Evolutionary conservation across 2,329 filamentous ascomycete species (phyloP).

Genomic region (Ceratocystis destructans): DNA sequence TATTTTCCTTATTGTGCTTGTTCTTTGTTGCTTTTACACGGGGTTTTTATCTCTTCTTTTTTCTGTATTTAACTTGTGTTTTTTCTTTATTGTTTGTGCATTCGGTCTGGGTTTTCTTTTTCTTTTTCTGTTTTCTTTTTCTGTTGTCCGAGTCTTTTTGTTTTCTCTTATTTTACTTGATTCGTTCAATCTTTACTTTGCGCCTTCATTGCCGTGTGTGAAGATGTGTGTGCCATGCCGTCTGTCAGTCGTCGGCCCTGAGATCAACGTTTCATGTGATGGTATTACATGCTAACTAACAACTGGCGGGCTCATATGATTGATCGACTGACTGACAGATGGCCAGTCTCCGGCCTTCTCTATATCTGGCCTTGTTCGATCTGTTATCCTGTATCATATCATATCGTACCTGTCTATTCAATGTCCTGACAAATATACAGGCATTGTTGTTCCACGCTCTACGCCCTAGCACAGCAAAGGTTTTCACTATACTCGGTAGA

Average conservation of each 20-base stretch:
- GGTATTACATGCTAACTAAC: too few species aligned
- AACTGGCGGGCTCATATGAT: too few species aligned
- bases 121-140: conserved; percentile 21
- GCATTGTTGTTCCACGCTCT: too few species aligned
- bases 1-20: conserved; percentile 17
- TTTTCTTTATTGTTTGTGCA: conserved; percentile 7
- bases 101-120: conserved; percentile 12
- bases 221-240: neutral
- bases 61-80: conserved; percentile 19
- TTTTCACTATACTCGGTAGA: neutral
- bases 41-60: conserved; percentile 24
- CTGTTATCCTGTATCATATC: too few species aligned
- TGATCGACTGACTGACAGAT: neutral
- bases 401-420: too few species aligned
- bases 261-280: too few species aligned
- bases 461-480: neutral
- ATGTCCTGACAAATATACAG: too few species aligned
- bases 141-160: neutral
- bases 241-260: too few species aligned
- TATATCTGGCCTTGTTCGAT: too few species aligned
- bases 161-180: conserved; percentile 4
- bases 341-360: too few species aligned
- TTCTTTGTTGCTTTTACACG: conserved; percentile 20
- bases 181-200: conserved; percentile 16
- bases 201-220: neutral